phyloP scores from a whole-genome alignment of 164 flowering plant species.

The Pachysandra terminalis region DNA sequence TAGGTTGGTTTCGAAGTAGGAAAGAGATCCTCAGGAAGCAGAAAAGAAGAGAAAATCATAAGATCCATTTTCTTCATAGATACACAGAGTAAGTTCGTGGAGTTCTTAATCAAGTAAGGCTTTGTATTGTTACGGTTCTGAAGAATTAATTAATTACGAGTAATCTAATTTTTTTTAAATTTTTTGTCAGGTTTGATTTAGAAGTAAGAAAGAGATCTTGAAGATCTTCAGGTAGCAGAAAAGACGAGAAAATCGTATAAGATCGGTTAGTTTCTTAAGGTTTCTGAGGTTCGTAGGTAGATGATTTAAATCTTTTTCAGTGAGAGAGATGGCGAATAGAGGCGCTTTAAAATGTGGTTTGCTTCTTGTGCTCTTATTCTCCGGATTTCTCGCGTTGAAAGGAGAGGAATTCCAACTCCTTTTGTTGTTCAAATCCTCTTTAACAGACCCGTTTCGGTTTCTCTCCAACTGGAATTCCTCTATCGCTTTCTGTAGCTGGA shows the following conservation, averaged over 20 bases:
- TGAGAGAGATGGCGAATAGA: conserved; percentile 11
- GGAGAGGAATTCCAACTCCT: conserved; percentile 45
- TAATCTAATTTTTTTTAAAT: no score
- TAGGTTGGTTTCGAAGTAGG: not conserved
- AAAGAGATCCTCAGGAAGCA: no score
- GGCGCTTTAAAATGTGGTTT: conserved; percentile 2
- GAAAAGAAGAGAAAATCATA: no score
- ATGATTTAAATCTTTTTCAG: not conserved
- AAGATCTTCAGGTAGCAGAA: no score
- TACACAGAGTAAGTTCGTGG: not conserved
- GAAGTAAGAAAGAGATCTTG: not conserved
- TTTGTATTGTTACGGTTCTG: no score
- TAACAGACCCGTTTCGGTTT: conserved; percentile 39
- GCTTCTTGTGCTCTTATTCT: conserved; percentile 12
- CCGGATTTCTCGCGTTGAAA: conserved; percentile 10
- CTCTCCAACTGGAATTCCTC: conserved; percentile 57
- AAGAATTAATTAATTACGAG: no score
- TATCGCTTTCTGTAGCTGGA: conserved; percentile 48
- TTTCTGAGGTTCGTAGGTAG: not conserved
- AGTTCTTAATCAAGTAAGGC: not conserved
- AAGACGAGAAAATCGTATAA: no score
- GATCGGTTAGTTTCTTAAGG: not conserved
- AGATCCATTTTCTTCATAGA: no score
- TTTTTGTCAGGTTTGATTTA: not conserved
- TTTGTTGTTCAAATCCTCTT: conserved; percentile 51